Evolutionary conservation across 2,329 filamentous ascomycete species (phyloP).

Genomic region (Colletotrichum tofieldiae): DNA sequence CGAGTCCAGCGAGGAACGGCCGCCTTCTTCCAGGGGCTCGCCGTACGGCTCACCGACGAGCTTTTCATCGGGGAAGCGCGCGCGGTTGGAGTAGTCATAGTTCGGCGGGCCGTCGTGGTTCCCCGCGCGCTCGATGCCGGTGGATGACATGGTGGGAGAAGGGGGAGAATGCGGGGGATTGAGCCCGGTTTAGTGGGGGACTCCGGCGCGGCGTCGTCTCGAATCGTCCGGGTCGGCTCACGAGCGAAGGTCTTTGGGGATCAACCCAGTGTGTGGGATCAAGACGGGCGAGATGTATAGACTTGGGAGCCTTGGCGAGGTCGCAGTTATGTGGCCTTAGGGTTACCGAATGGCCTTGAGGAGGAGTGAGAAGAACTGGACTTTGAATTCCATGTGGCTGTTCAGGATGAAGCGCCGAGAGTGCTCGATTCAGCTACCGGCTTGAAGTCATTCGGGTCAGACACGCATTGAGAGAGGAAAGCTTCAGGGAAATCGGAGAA

Average conservation of each 20-base stretch:
- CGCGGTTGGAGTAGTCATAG: constrained; percentile 21
- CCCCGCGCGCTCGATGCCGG: constrained; percentile 44
- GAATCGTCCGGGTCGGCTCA: constrained; percentile 2
- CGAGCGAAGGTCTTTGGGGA: neutral
- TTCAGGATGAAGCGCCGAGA: constrained; percentile 10
- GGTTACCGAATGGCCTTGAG: constrained; percentile 48
- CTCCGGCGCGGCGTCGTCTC: constrained; percentile 1
- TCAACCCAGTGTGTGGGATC: neutral
- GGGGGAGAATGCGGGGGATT: constrained; percentile 12
- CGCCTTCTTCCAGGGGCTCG: constrained; percentile 28
- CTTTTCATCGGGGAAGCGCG: constrained; percentile 34
- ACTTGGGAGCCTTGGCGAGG: constrained; percentile 12
- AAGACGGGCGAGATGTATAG: no score
- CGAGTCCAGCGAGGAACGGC: constrained; percentile 35
- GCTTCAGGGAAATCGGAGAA: neutral
- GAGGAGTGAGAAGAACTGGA: constrained; percentile 48
- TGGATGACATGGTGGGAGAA: constrained; percentile 44
- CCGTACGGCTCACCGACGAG: constrained; percentile 31
- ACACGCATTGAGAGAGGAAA: neutral
- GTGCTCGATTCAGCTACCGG: neutral
- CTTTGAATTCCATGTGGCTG: constrained; percentile 47
- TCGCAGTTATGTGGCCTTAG: neutral
- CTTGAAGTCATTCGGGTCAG: neutral
- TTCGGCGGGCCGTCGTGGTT: constrained; percentile 25
- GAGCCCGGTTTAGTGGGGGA: constrained; percentile 3